Evolutionary conservation across 148 eudicot species (phyloP).

Genomic region (Arctostaphylos glauca): DNA sequence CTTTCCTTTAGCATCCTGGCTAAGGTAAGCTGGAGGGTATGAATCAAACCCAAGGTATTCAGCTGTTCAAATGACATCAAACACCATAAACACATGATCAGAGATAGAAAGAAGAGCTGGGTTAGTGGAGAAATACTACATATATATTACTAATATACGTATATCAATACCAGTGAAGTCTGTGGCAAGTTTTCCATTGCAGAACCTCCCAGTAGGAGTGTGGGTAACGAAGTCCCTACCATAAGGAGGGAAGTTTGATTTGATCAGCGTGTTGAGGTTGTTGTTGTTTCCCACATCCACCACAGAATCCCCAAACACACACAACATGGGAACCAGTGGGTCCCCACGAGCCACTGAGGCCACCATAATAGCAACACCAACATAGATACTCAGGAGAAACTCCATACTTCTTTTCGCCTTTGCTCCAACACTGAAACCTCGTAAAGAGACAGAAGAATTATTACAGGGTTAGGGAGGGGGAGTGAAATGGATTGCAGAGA

Average conservation of each 20-base stretch:
- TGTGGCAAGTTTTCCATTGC: conserved; percentile 83
- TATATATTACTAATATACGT: not conserved
- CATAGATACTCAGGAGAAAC: conserved; percentile 22
- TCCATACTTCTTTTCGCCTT: conserved; percentile 28
- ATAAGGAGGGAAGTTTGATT: conserved; percentile 85
- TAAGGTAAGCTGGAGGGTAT: conserved; percentile 77
- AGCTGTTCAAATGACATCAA: conserved; percentile 41
- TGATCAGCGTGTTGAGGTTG: conserved; percentile 59
- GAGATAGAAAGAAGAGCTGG: not conserved
- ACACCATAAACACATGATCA: not conserved
- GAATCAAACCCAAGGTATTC: conserved; percentile 73
- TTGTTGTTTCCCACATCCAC: conserved; percentile 90
- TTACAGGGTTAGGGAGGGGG: conserved; percentile 14
- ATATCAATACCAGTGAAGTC: conserved; percentile 64
- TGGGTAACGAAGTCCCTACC: conserved; percentile 79
- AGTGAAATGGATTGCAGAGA: conserved; percentile 16
- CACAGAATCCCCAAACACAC: conserved; percentile 82
- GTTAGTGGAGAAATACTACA: not conserved
- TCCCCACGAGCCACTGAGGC: conserved; percentile 38
- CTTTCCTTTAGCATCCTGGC: conserved; percentile 59
- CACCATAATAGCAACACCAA: conserved; percentile 18
- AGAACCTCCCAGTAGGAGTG: conserved; percentile 83
- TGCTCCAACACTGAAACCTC: not conserved
- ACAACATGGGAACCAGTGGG: conserved; percentile 71
- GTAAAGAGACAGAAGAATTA: not conserved